Evolutionary conservation across 1,284 basidiomycete species (phyloP).

Genomic region (Tremellales sp.): DNA sequence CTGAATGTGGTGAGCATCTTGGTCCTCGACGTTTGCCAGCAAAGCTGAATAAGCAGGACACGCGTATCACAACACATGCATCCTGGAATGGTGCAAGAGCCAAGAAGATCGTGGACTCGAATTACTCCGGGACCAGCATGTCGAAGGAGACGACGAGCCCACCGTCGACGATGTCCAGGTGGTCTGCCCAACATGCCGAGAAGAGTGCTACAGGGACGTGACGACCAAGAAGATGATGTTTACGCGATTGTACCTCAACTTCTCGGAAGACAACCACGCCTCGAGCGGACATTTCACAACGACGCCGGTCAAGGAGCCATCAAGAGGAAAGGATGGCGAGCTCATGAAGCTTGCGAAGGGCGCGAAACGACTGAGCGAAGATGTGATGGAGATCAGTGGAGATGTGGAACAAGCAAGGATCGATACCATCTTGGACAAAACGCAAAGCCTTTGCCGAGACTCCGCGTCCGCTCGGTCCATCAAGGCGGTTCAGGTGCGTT

Average conservation of each 20-base stretch:
- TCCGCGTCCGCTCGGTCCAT: constrained; percentile 22
- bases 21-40: too few relatives aligned
- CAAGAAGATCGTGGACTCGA: constrained; percentile 24
- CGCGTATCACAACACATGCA: constrained; percentile 40
- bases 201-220: constrained; percentile 32
- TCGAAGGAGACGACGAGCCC: constrained; percentile 12
- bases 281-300: neutral
- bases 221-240: constrained; percentile 30
- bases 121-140: constrained; percentile 13
- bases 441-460: constrained; percentile 16
- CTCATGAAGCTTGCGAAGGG: constrained; percentile 28
- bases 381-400: constrained; percentile 15
- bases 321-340: constrained; percentile 18
- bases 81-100: constrained; percentile 32
- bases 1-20: constrained; percentile 45
- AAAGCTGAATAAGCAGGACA: constrained; percentile 24
- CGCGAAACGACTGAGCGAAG: constrained; percentile 22
- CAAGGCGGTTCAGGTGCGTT: constrained; percentile 24
- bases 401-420: constrained; percentile 25
- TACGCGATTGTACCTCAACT: constrained; percentile 37
- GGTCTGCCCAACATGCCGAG: constrained; percentile 38
- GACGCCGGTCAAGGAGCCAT: neutral
- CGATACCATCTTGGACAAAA: constrained; percentile 14
- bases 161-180: constrained; percentile 28
- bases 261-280: constrained; percentile 12